phyloP scores from a whole-genome alignment of 768 basidiomycete species.

The Tulasnella sp. region DNA sequence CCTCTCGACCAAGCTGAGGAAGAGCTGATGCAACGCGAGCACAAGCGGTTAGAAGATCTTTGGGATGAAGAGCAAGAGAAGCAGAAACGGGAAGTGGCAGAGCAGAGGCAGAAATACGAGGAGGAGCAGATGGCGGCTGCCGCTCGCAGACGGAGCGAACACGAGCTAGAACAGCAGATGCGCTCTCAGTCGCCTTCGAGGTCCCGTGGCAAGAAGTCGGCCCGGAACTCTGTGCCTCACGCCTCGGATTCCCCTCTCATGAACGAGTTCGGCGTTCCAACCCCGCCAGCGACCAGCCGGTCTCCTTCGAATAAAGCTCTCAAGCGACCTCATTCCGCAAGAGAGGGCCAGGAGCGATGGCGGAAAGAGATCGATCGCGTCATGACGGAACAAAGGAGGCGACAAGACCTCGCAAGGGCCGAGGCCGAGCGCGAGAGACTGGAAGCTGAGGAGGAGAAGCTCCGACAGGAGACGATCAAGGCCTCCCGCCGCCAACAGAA shows the following conservation, averaged over 20 bases:
- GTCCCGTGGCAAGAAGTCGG: conserved; percentile 5
- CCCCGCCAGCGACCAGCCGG: conserved; percentile 3
- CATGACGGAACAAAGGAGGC: conserved; percentile 1
- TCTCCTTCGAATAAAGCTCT: conserved; percentile 1
- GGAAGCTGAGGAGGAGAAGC: conserved; percentile 1
- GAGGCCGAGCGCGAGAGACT: not conserved
- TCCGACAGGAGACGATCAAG: conserved; percentile 1
- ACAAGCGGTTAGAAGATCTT: not conserved
- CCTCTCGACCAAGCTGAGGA: not conserved
- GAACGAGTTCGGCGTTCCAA: conserved; percentile 8
- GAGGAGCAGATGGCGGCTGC: not conserved
- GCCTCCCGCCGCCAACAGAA: too few relatives aligned
- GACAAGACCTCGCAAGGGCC: not conserved
- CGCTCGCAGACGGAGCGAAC: not conserved
- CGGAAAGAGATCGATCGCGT: conserved; percentile 8
- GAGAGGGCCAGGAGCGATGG: conserved; percentile 11
- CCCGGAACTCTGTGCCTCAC: conserved; percentile 3
- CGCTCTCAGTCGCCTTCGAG: not conserved
- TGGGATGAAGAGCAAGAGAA: conserved; percentile 10
- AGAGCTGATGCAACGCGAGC: conserved; percentile 1
- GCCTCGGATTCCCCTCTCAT: conserved; percentile 5
- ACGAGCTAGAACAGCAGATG: too few relatives aligned
- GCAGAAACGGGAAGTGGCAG: conserved; percentile 1
- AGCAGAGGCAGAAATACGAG: conserved; percentile 1
- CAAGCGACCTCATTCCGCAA: not conserved